phyloP scores from a whole-genome alignment of 768 basidiomycete species.

The Trametes cingulata region DNA sequence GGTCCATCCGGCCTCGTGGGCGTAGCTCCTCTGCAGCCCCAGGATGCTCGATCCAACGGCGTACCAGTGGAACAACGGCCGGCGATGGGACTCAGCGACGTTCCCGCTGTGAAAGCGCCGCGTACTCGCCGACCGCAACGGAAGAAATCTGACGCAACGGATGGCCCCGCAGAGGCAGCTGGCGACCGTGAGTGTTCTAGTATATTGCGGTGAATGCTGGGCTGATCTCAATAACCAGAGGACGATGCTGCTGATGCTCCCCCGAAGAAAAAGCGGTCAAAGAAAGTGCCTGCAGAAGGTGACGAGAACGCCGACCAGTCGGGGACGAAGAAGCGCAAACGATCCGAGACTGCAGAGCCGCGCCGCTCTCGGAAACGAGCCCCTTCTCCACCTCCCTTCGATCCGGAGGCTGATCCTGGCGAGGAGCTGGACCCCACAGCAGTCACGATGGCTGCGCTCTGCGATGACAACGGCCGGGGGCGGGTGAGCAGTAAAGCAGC shows the following conservation, averaged over 20 bases:
- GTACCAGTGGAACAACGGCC: neutral
- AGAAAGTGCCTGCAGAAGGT: neutral
- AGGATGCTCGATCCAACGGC: neutral
- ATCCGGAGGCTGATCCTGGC: constrained; percentile 63
- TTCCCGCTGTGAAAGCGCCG: neutral
- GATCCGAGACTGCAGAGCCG: constrained; percentile 23
- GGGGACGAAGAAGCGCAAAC: constrained; percentile 18
- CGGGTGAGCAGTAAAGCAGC: constrained; percentile 76
- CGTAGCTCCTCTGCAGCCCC: neutral
- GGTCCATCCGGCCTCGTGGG: neutral
- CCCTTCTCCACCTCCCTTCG: constrained; percentile 56
- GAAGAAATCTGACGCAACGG: neutral
- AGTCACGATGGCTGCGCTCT: constrained; percentile 80
- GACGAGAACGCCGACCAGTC: constrained; percentile 1
- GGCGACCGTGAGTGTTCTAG: neutral
- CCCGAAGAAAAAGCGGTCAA: constrained; percentile 4
- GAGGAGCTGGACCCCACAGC: constrained; percentile 81
- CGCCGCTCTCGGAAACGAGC: constrained; percentile 44
- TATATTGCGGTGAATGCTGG: neutral
- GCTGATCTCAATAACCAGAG: neutral
- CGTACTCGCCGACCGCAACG: neutral
- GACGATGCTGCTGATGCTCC: neutral
- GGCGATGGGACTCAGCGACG: neutral
- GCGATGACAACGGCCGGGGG: constrained; percentile 76
- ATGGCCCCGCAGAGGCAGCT: neutral